Evolutionary conservation across 768 basidiomycete genomes (phyloP).

Genomic region (Kwoniella bestiolae): DNA sequence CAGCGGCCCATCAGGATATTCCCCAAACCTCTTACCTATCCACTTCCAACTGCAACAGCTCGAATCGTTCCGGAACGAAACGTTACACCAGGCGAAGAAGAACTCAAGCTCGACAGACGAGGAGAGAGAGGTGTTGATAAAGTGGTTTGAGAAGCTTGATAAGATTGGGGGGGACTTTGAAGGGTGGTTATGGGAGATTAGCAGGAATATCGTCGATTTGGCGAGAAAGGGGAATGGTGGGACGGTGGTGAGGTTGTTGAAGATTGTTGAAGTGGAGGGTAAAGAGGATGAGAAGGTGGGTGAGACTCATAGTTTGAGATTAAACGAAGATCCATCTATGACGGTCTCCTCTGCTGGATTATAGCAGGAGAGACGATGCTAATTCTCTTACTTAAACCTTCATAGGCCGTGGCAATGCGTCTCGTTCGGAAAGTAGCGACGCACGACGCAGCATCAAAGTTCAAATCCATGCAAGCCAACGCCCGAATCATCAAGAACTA

Average conservation of each 20-base stretch:
- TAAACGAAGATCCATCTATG: background rate
- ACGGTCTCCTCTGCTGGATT: background rate
- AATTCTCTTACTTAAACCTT: background rate
- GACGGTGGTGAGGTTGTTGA: slow-evolving; percentile 88
- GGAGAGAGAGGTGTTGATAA: slow-evolving; percentile 62
- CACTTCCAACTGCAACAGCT: slow-evolving; percentile 92
- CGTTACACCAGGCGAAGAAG: slow-evolving; percentile 86
- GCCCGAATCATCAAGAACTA: slow-evolving; percentile 95
- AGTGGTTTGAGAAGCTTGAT: slow-evolving; percentile 84
- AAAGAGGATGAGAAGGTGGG: slow-evolving; percentile 89
- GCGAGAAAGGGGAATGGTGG: slow-evolving; percentile 77
- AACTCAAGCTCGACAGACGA: slow-evolving; percentile 64
- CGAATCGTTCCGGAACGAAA: slow-evolving; percentile 90
- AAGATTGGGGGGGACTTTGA: slow-evolving; percentile 82
- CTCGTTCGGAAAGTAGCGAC: slow-evolving; percentile 94
- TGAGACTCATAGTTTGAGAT: background rate
- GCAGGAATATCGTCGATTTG: slow-evolving; percentile 59
- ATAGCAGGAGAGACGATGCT: background rate
- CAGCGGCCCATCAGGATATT: slow-evolving; percentile 67
- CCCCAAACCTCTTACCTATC: slow-evolving; percentile 83
- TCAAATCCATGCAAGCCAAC: slow-evolving; percentile 89
- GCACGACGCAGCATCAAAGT: slow-evolving; percentile 88
- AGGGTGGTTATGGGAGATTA: slow-evolving; percentile 70
- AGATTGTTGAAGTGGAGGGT: slow-evolving; percentile 91
- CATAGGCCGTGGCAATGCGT: slow-evolving; percentile 85